Base-by-base conservation (phyloP, 2,329 filamentous ascomycete genomes). In the Davidsoniella eucalypti region DNA sequence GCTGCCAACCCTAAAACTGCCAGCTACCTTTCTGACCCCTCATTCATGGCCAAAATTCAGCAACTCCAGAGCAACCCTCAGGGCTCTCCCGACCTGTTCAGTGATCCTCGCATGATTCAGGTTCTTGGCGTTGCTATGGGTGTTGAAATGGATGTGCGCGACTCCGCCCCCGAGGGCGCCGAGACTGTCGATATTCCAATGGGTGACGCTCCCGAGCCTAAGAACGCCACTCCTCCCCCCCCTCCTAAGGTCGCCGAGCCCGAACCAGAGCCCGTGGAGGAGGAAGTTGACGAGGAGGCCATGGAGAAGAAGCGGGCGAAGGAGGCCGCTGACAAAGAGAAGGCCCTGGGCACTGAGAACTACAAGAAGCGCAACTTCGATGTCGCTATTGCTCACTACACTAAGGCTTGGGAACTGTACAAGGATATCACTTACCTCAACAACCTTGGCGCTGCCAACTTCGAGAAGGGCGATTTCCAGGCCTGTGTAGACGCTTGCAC, bases 281-380 rank as follows among this genome's bases (percentile, higher is more conserved):
- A 84, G 59, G 76, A 80, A 58, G 71, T 86, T 61, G 87, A 94
- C 57, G 87, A 94, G 60, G 92, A 96, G 64, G 75, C 81, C 0
- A 64, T 79, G 51, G 84, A 84, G 54, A 87, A 88, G 67, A 84
- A 84, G 68, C 85, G 92, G 71, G 86, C 87, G 39, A 94, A 96
- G 72, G 85, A 82, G 60, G 86, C 84, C 55, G 92, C 88, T 42
- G 92, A 98, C 59, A 85, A 87, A 64, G 84, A 95, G 68, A 98
- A 98, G 78, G 84, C 82, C 26, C 72, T 93, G 52, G 92, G 92
- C 52, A 98, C 90, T 12, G 87, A 92, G 58, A 82, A 82, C 65
- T 98, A 98, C 75, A 98, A 98, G 81, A 96, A 96, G 77, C 82
- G 87, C 58, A 81, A 95, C 63, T 95, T 98, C 58, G 92, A 96